Conservation (phyloP, 2,329 filamentous ascomycete genomes). For the Fusarium napiforme region DNA sequence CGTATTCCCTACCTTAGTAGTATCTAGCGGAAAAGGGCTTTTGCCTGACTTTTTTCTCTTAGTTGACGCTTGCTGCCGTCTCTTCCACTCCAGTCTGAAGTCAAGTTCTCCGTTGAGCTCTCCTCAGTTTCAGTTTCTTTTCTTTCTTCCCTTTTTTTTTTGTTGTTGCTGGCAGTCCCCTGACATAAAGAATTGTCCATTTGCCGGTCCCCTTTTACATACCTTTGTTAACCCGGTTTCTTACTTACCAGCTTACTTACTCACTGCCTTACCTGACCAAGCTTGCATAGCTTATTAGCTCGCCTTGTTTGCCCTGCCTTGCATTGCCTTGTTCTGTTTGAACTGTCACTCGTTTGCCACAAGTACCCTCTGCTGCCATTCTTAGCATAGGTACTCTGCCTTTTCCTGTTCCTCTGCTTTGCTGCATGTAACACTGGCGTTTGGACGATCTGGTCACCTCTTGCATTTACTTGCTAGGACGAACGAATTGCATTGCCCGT, state of each 20-base stretch:
- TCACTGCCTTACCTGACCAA: constrained; percentile 1
- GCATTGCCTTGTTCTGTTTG: constrained; percentile 12
- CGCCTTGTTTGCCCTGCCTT: constrained; percentile 7
- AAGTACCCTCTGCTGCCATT: constrained; percentile 37
- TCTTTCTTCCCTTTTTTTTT: background rate
- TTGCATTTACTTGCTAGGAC: background rate
- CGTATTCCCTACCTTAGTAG: constrained; percentile 2
- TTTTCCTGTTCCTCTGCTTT: constrained; percentile 19
- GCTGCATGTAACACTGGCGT: constrained; percentile 48
- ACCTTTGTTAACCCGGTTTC: constrained; percentile 7
- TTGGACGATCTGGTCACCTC: constrained; percentile 15
- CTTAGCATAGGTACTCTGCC: constrained; percentile 35
- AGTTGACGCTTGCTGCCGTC: constrained; percentile 14
- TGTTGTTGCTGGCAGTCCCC: background rate
- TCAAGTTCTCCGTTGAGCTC: background rate
- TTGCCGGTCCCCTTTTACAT: constrained; percentile 18
- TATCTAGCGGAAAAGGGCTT: constrained; percentile 24
- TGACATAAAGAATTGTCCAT: constrained; percentile 28
- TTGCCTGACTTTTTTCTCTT: constrained; percentile 27
- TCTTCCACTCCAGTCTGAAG: constrained; percentile 10
- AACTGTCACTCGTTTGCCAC: constrained; percentile 28
- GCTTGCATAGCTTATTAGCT: constrained; percentile 13
- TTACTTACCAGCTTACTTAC: background rate
- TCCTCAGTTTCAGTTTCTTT: constrained; percentile 5
- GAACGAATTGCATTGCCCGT: constrained; percentile 42